Conservation (phyloP, 2,329 filamentous ascomycete genomes). For the Lasiodiplodia theobromae region DNA sequence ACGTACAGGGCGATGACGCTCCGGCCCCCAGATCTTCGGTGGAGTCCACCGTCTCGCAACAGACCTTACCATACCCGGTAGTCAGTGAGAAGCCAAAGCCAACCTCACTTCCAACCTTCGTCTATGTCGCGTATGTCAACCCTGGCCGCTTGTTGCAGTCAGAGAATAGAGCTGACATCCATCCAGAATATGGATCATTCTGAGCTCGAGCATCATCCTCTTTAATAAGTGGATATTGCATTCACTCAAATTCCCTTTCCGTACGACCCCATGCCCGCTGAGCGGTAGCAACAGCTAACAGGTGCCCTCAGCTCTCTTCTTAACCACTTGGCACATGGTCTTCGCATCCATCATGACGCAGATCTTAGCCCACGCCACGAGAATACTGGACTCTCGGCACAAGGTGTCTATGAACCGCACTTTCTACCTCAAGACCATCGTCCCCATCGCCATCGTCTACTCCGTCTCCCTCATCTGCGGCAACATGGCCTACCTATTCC, state of each 20-base stretch:
- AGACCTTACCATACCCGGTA: no score
- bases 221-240: conserved; percentile 99
- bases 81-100: no score
- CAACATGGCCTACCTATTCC: conserved; percentile 93
- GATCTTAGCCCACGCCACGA: conserved; percentile 87
- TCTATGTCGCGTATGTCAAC: no score
- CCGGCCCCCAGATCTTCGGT: no score
- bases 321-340: conserved; percentile 87
- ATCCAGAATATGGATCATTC: conserved; percentile 82
- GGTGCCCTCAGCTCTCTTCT: conserved; percentile 66
- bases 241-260: conserved; percentile 72
- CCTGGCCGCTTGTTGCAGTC: neutral
- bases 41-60: no score
- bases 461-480: conserved; percentile 94
- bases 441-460: conserved; percentile 96
- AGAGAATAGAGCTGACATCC: neutral
- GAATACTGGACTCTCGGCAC: conserved; percentile 89
- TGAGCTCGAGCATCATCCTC: conserved; percentile 93
- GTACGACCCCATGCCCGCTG: conserved; percentile 57
- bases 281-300: conserved; percentile 54
- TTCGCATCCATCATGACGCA: conserved; percentile 97
- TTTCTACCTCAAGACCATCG: conserved; percentile 90
- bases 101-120: no score
- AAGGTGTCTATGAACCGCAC: conserved; percentile 95
- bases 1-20: no score